Percentiles rank a stretch among this genome's conserved stretches.
Evolutionary conservation across 2,329 filamentous ascomycete genomes (phyloP).

Genomic region (Fusarium verticillioides): DNA sequence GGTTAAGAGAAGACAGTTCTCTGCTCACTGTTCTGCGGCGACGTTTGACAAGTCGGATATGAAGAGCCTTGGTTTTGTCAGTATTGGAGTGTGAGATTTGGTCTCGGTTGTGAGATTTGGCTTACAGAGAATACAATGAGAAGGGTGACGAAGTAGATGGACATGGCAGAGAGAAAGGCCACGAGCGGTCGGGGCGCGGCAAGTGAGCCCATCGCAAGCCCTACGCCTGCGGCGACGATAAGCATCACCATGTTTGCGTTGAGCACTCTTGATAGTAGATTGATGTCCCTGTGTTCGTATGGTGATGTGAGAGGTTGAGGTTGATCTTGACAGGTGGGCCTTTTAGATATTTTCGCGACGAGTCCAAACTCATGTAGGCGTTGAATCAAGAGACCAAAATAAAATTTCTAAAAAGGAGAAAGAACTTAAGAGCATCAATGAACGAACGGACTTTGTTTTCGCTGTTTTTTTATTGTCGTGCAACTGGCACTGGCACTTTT

Average conservation of each 20-base stretch:
- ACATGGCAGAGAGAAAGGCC: constrained; percentile 27
- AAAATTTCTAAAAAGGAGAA: not conserved
- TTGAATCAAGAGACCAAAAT: not conserved
- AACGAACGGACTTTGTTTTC: not conserved
- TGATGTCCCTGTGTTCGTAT: not conserved
- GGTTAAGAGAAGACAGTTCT: constrained; percentile 20
- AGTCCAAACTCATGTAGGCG: not conserved
- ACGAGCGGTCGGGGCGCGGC: constrained; percentile 5
- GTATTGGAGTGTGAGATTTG: not conserved
- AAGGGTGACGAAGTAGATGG: constrained; percentile 37
- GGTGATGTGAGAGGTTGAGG: not conserved
- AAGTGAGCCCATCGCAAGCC: not conserved
- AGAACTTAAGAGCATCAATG: not conserved
- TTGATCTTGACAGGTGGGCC: not conserved
- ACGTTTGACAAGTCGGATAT: constrained; percentile 42
- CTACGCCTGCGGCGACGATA: not conserved
- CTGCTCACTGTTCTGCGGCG: constrained; percentile 30
- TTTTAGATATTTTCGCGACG: not conserved
- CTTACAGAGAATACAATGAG: constrained; percentile 49
- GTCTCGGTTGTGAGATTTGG: not conserved
- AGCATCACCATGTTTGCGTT: not conserved
- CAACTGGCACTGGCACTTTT: no score
- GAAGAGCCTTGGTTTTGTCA: constrained; percentile 44
- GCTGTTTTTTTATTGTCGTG: rapidly evolving
- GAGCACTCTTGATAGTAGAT: not conserved